Percentiles rank a stretch among this genome's conserved stretches.
Conservation (phyloP, 495 filamentous ascomycete species). For the Peziza echinospora region DNA sequence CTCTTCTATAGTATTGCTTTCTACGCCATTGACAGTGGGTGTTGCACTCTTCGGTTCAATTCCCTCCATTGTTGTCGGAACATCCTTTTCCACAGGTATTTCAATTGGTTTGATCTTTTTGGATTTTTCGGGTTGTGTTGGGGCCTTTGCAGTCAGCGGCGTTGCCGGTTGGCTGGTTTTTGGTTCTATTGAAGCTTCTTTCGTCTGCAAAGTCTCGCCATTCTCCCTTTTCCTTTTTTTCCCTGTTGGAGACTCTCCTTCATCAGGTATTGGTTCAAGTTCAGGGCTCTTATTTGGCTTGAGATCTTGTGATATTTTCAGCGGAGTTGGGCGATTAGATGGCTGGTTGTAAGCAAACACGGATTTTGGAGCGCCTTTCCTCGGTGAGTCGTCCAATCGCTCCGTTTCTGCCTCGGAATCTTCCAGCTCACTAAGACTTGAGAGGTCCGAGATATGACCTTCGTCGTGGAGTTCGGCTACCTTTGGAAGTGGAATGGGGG, state of each 20-base stretch:
- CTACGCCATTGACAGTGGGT: slow-evolving; percentile 7
- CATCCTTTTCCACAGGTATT: slow-evolving; percentile 5
- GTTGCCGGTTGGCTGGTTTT: slow-evolving; percentile 7
- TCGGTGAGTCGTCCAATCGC: slow-evolving; percentile 76
- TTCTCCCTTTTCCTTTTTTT: not conserved
- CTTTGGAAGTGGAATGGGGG: not conserved
- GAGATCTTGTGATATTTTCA: slow-evolving; percentile 23
- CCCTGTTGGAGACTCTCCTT: not conserved
- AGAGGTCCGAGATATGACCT: slow-evolving; percentile 8
- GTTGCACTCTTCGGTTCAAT: slow-evolving; percentile 5
- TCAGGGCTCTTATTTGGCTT: not conserved
- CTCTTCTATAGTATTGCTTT: slow-evolving; percentile 11
- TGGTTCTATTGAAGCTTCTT: slow-evolving; percentile 7
- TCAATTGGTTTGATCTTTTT: slow-evolving; percentile 5
- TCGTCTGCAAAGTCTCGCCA: slow-evolving; percentile 6
- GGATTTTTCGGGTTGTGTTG: slow-evolving; percentile 7
- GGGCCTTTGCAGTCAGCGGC: slow-evolving; percentile 14
- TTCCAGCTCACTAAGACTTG: slow-evolving; percentile 51
- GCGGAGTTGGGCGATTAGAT: slow-evolving; percentile 16
- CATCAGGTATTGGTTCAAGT: not conserved
- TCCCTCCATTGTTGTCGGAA: slow-evolving; percentile 7
- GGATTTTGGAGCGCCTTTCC: slow-evolving; percentile 12
- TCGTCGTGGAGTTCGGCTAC: not conserved
- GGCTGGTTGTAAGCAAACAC: slow-evolving; percentile 10
- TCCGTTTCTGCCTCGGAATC: slow-evolving; percentile 99